Evolutionary conservation across 108 stramenopile species (phyloP).

Genomic region (Ochromonas danica): DNA sequence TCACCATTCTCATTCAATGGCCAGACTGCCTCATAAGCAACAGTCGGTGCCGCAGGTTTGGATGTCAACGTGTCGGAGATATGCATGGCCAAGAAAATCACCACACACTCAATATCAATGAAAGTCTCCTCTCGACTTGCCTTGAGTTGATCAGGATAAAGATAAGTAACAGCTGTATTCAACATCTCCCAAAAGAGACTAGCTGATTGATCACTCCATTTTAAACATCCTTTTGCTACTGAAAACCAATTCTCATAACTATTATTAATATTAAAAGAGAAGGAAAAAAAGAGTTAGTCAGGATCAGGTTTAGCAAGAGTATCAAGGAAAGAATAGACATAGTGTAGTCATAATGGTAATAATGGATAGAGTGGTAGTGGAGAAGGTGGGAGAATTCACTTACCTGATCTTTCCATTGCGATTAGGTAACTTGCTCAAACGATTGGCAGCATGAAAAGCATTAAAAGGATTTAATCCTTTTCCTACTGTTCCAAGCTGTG

Average conservation of each 20-base stretch:
- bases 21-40: constrained; percentile 27
- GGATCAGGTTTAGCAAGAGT: too few relatives aligned
- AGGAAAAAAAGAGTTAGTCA: background rate
- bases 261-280: background rate
- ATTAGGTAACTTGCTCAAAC: background rate
- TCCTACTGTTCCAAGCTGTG: background rate
- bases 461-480: background rate
- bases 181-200: constrained; percentile 14
- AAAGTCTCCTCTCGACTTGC: background rate
- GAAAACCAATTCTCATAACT: background rate
- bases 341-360: too few relatives aligned
- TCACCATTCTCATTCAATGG: constrained; percentile 19
- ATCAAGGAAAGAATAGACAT: too few relatives aligned
- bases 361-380: too few relatives aligned
- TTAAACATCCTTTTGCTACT: background rate
- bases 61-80: background rate
- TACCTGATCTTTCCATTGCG: constrained; percentile 11
- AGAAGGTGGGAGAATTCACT: too few relatives aligned
- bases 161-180: background rate
- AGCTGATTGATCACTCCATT: constrained; percentile 1
- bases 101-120: constrained; percentile 7
- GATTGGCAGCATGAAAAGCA: background rate
- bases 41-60: background rate
- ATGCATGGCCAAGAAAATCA: constrained; percentile 26
- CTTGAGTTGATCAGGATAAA: background rate